A percentile compares a stretch with the other conserved stretches of the same genome.
Evolutionary conservation across 2,329 filamentous ascomycete genomes (phyloP).

Genomic region (Arachnopeziza araneosa): DNA sequence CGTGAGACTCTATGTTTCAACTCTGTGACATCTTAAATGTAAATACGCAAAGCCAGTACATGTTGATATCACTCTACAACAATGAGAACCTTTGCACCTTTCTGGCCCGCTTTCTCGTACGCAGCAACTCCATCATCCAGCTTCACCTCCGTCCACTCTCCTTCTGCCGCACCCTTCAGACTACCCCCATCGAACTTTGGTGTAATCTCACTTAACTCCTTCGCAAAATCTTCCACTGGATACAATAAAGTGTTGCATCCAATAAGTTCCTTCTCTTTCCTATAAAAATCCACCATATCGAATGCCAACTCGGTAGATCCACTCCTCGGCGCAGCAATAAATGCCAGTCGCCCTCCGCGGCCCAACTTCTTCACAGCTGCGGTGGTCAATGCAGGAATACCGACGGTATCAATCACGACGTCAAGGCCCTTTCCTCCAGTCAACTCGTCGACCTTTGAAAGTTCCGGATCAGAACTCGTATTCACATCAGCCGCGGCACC

Average conservation of each 20-base stretch:
- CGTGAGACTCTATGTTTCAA: too few relatives aligned
- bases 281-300: slow-evolving; percentile 25
- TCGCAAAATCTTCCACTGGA: slow-evolving; percentile 16
- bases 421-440: slow-evolving; percentile 20
- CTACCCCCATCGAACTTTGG: slow-evolving; percentile 15
- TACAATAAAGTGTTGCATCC: slow-evolving; percentile 23
- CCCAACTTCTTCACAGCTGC: slow-evolving; percentile 18
- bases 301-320: slow-evolving; percentile 17
- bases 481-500: slow-evolving; percentile 20
- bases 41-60: too few relatives aligned
- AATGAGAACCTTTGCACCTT: not conserved
- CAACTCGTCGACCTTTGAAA: slow-evolving; percentile 13
- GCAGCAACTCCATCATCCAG: slow-evolving; percentile 19
- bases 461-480: slow-evolving; percentile 17
- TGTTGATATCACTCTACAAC: not conserved
- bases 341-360: slow-evolving; percentile 17
- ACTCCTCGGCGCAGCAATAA: slow-evolving; percentile 21
- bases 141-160: slow-evolving; percentile 17
- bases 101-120: slow-evolving; percentile 19
- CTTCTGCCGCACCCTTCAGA: slow-evolving; percentile 9
- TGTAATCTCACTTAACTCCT: slow-evolving; percentile 43
- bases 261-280: slow-evolving; percentile 17
- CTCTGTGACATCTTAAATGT: too few relatives aligned
- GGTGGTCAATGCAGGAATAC: slow-evolving; percentile 17
- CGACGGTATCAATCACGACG: slow-evolving; percentile 25